These are phyloP conservation scores for Gracilaria gracilis DNA, from an alignment of 23 red algal genomes.

Conservation along the genomic window DNA sequence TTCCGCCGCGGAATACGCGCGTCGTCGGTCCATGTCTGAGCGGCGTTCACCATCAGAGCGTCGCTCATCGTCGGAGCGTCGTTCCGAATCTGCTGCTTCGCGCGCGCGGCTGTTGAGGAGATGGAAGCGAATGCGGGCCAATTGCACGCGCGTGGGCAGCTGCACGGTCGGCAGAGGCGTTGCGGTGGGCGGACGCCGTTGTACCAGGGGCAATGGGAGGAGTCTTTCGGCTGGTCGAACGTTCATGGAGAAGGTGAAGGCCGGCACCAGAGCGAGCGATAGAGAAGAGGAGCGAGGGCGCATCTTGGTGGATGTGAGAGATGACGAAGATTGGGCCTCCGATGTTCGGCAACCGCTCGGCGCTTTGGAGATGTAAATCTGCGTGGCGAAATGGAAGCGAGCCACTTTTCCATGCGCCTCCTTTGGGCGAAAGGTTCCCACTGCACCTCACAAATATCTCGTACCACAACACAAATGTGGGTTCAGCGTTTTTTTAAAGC, in stretches of 20 bases:
- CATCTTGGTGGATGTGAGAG: background rate
- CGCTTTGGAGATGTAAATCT: background rate
- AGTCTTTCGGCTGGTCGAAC: background rate
- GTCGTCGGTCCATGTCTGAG: background rate
- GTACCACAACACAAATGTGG: background rate
- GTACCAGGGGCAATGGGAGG: background rate
- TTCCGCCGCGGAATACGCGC: slow-evolving; percentile 22
- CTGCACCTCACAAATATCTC: slow-evolving; percentile 32
- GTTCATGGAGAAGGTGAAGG: slow-evolving; percentile 4
- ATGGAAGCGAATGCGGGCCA: slow-evolving; percentile 61
- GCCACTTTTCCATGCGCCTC: no score
- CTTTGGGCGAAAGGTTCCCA: no score
- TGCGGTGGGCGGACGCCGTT: background rate
- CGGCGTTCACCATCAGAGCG: background rate
- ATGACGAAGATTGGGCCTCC: background rate
- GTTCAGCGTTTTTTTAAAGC: background rate
- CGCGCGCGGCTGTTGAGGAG: slow-evolving; percentile 45
- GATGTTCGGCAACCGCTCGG: background rate
- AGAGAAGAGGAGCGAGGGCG: background rate
- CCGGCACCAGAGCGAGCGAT: background rate
- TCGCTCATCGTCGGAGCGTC: background rate
- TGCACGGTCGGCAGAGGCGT: background rate
- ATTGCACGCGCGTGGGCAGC: slow-evolving; percentile 35
- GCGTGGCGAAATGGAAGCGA: background rate
- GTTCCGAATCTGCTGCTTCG: background rate